Evolutionary conservation across 2,329 filamentous ascomycete genomes (phyloP), one percentile per base, ranked within the genome.

Genomic region (Macrophomina pseudophaseolina): DNA sequence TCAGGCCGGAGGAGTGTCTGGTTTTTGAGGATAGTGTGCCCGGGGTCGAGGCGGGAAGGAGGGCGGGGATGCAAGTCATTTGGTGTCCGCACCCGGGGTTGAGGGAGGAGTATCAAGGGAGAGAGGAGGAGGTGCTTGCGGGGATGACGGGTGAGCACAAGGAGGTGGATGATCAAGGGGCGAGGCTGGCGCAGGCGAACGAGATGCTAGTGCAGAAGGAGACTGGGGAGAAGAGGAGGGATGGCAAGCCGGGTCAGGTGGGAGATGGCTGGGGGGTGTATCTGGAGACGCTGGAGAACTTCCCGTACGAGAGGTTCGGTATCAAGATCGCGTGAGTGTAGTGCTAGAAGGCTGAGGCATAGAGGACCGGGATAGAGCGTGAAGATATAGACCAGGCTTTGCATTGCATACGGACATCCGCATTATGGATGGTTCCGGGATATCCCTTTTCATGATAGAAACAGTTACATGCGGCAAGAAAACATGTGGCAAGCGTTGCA

Each of bases 11-110:
- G 71, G 94, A 98, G 79, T 98, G 95, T 76, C 84, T 99, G 16
- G 95, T 98, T 0, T 98, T 99, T 73, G 95, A 99, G 80, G 95
- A 99, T 78, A 92, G 90, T 53, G 94, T 98, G 1, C 92, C 93
- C 0, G 95, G 95, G 4, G 93, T 97, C 2, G 95, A 99, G 80
- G 88, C 93, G 2, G 95, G 93, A 4, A 84, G 95, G 64, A 87
- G 95, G 70, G 95, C 95, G 0, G 94, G 94, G 0, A 98, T 98
- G 94, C 88, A 94, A 71, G 93, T 96, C 12, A 84, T 97, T 1
- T 99, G 95, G 95, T 90, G 88, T 72, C 95, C 95, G 30, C 93
- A 98, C 79, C 87, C 88, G 0, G 91, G 88, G 74, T 81, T 99
- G 63, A 84, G 91, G 80, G 83, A 87, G 63, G 91, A 94, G 76